phyloP scores from a whole-genome alignment of 352 stramenopile genomes.

The Phytophthora fragariae region DNA sequence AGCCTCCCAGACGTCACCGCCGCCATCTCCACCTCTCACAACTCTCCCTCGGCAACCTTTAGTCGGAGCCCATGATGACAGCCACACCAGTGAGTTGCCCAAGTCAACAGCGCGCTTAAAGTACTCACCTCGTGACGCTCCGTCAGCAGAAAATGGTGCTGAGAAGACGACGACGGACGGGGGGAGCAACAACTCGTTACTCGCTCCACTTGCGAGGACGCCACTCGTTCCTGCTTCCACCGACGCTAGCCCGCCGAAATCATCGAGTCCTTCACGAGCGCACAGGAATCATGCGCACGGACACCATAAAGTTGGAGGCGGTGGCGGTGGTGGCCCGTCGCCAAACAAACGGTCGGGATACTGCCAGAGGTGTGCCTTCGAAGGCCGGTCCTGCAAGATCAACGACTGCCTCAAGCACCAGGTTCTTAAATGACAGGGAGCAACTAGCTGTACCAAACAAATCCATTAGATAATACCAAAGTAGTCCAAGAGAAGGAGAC shows the following conservation, averaged over 20 bases:
- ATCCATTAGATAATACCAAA: slow-evolving; percentile 49
- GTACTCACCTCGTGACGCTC: slow-evolving; percentile 16
- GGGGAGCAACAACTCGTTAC: slow-evolving; percentile 14
- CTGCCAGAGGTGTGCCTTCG: slow-evolving; percentile 64
- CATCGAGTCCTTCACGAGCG: slow-evolving; percentile 18
- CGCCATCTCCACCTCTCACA: slow-evolving; percentile 15
- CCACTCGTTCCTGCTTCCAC: neutral
- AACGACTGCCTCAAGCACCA: slow-evolving; percentile 75
- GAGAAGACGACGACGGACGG: slow-evolving; percentile 15
- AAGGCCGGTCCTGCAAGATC: slow-evolving; percentile 69
- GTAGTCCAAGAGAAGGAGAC: slow-evolving; percentile 25
- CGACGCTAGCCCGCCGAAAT: slow-evolving; percentile 9
- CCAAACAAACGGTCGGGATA: slow-evolving; percentile 61
- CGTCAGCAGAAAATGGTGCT: slow-evolving; percentile 3
- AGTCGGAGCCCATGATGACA: slow-evolving; percentile 7
- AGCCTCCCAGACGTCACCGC: slow-evolving; percentile 30
- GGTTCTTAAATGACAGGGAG: slow-evolving; percentile 44
- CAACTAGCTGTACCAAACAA: slow-evolving; percentile 32
- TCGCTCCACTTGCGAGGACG: slow-evolving; percentile 27
- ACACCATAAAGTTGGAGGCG: slow-evolving; percentile 16
- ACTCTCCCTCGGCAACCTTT: neutral
- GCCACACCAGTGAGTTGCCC: slow-evolving; percentile 9
- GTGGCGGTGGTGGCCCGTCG: slow-evolving; percentile 12
- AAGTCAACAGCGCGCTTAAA: slow-evolving; percentile 12
- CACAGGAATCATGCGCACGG: slow-evolving; percentile 5